Base-by-base conservation (phyloP, 768 basidiomycete genomes). In the Dentipellis sp. region DNA sequence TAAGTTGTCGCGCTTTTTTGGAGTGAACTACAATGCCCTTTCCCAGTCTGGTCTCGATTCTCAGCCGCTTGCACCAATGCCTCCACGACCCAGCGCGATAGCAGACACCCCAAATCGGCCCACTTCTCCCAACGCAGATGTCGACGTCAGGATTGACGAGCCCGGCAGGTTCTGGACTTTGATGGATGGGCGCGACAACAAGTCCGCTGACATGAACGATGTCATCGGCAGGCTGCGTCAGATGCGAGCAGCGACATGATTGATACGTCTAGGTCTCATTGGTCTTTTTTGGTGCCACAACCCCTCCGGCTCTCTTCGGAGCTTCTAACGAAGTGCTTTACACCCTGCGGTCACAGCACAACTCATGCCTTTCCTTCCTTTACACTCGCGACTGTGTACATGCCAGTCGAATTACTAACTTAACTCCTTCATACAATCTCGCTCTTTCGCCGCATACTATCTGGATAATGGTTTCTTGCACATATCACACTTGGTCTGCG, bases 1-100 rank as follows among this genome's bases (percentile, higher is more conserved):
- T 56, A 83, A 82, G 65, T 66, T 83, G 42, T 71, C 78, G 22
- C 75, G 74, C 46, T 82, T 83, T 67, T 82, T 82, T 64, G 80
- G 81, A 12, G 80, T 81, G 35, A 71, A 67, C 23, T 75, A 74
- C 60, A 68, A 75, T 53, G 76, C 78, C 59, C 68, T 83, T 29
- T 65, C 71, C 8, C 34, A n/a, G 6, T 40, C 60, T 10, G 40
- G 37, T 37, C 17, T 36, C 34, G 22, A n/a, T 22, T 50, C 21
- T 35, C 46, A 29, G 12, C 29, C 2, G 29, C 2, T 23, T 11
- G 29, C 29, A 6, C 29, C 29, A 29, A 29, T 29, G 6, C 1
- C 17, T 10, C 16, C 48, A 47, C n/a, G 37, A 2, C 3, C 19
- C 12, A 16, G 29, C 21, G n/a, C 14, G 36, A 0, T 14, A 29